A percentile compares a stretch with the other conserved stretches of the same genome.
Conservation (phyloP, 129 eudicot genomes). For the Saussurea involucrata region DNA sequence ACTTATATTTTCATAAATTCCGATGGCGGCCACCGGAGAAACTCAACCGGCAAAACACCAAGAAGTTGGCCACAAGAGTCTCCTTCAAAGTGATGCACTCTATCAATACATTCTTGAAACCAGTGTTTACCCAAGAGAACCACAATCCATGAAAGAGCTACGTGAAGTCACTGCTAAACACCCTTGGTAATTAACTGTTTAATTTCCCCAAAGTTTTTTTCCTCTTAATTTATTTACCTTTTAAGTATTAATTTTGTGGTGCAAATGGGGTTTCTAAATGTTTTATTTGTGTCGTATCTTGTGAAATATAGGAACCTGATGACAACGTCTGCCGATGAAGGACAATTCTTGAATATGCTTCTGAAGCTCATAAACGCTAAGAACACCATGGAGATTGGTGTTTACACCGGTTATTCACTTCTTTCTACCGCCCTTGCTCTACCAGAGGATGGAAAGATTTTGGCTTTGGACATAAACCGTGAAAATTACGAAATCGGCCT, state of each 20-base stretch:
- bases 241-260: not conserved
- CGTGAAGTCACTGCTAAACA: slow-evolving; percentile 52
- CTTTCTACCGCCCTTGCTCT: slow-evolving; percentile 58
- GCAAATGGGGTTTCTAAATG: not conserved
- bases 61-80: slow-evolving; percentile 68
- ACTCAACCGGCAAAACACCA: slow-evolving; percentile 44
- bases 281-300: not conserved
- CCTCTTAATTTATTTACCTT: not conserved
- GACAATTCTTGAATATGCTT: slow-evolving; percentile 47
- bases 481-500: slow-evolving; percentile 30
- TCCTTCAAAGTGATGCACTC: slow-evolving; percentile 55
- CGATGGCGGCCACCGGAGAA: slow-evolving; percentile 30
- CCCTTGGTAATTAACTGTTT: slow-evolving; percentile 26
- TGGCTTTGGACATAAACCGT: slow-evolving; percentile 29
- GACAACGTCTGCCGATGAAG: slow-evolving; percentile 64
- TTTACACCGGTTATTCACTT: slow-evolving; percentile 53
- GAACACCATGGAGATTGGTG: slow-evolving; percentile 54
- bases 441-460: slow-evolving; percentile 52
- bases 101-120: slow-evolving; percentile 62
- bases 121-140: slow-evolving; percentile 52
- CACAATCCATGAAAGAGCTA: slow-evolving; percentile 48
- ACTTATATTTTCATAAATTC: not conserved
- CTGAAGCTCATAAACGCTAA: slow-evolving; percentile 49
- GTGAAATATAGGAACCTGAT: slow-evolving; percentile 36
- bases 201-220: not conserved